These are phyloP conservation scores for Angophora floribunda DNA, from an alignment of 345 rosid genomes.

Conservation along the genomic window DNA sequence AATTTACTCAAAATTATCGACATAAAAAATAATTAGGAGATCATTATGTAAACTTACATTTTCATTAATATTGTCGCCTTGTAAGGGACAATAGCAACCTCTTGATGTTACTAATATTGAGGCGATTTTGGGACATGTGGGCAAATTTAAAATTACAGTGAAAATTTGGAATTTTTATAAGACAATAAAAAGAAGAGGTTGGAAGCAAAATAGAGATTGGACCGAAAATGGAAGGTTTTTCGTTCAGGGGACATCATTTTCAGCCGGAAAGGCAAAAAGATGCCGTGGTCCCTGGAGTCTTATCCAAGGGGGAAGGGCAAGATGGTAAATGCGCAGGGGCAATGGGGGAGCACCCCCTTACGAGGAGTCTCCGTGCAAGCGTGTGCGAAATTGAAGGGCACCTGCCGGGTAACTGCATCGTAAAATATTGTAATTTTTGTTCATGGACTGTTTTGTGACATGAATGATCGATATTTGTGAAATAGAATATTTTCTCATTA, in stretches of 20 bases:
- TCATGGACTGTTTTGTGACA: too few relatives aligned
- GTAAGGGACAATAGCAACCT: too few relatives aligned
- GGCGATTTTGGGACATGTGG: too few relatives aligned
- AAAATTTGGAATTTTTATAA: too few relatives aligned
- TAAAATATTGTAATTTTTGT: too few relatives aligned
- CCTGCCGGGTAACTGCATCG: neutral
- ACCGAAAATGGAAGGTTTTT: neutral
- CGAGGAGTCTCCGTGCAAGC: neutral
- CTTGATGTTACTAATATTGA: too few relatives aligned
- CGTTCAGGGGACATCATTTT: neutral
- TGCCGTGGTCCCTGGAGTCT: neutral
- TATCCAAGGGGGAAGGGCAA: neutral
- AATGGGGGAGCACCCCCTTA: slow-evolving; percentile 3
- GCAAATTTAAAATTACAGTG: too few relatives aligned
- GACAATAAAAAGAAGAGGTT: too few relatives aligned
- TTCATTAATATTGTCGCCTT: neutral
- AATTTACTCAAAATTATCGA: too few relatives aligned
- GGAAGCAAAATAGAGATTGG: accelerated
- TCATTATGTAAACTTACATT: neutral
- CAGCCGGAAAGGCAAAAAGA: neutral
- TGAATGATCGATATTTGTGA: too few relatives aligned
- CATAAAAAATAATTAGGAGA: too few relatives aligned
- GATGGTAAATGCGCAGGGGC: neutral
- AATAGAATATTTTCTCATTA: neutral
- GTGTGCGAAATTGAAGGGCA: neutral